phyloP scores from a whole-genome alignment of 495 filamentous ascomycete genomes.

The Talaromyces nanjingensis region DNA sequence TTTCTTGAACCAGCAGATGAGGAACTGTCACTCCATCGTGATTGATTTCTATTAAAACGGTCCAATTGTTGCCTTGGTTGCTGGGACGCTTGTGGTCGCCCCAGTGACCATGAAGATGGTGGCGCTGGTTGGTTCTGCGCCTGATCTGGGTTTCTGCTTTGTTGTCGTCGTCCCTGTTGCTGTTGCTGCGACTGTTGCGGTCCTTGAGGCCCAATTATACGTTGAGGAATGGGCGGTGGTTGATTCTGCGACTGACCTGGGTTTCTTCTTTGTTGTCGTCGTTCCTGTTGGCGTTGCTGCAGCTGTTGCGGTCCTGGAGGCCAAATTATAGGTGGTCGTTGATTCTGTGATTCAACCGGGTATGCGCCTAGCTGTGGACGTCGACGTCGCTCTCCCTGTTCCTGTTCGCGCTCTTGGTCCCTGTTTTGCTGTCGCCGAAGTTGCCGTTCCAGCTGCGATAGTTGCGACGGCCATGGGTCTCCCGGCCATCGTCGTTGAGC shows the following conservation, averaged over 20 bases:
- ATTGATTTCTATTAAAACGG: not conserved
- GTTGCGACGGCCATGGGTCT: no score
- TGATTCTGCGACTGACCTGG: not conserved
- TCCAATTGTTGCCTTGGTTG: not conserved
- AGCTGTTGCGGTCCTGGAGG: not conserved
- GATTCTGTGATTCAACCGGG: not conserved
- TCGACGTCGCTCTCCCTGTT: not conserved
- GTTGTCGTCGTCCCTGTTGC: not conserved
- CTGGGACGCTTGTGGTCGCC: not conserved
- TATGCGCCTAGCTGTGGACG: not conserved
- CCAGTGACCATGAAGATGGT: not conserved
- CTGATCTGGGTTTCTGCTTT: not conserved
- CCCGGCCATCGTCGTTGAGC: no score
- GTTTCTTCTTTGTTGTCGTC: not conserved
- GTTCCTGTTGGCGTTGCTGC: not conserved
- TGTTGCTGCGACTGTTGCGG: not conserved
- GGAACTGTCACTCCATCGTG: not conserved
- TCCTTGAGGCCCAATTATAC: not conserved
- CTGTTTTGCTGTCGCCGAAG: not conserved
- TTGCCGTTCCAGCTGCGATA: not conserved
- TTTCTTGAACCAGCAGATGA: not conserved
- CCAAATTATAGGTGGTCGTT: not conserved
- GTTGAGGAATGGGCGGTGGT: not conserved
- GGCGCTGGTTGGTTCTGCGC: not conserved
- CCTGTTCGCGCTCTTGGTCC: not conserved